phyloP scores from a whole-genome alignment of 2,329 filamentous ascomycete species.

The Cladophialophora exuberans region DNA sequence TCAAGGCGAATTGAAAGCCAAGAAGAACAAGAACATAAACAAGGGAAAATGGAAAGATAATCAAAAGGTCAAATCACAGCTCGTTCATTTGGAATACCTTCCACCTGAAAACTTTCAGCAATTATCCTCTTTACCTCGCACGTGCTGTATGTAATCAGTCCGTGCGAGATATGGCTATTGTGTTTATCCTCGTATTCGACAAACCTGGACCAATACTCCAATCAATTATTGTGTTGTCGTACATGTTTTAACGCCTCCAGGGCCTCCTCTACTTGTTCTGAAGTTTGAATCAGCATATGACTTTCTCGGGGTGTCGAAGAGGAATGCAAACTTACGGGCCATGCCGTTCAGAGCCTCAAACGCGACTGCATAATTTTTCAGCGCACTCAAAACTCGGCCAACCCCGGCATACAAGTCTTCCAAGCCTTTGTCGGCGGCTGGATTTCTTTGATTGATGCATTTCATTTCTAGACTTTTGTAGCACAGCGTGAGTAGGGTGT shows the following conservation, averaged over 20 bases:
- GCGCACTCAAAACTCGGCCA: slow-evolving; percentile 5
- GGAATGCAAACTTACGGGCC: slow-evolving; percentile 4
- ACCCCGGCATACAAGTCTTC: slow-evolving; percentile 16
- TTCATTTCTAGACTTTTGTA: slow-evolving; percentile 11
- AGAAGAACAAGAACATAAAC: too few species aligned
- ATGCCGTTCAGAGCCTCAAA: slow-evolving; percentile 19
- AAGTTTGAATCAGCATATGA: neutral
- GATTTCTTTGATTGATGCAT: neutral
- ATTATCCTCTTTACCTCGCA: too few species aligned
- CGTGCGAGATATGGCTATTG: too few species aligned
- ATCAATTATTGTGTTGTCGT: neutral
- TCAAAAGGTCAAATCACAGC: too few species aligned
- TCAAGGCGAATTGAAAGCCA: too few species aligned
- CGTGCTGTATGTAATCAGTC: too few species aligned
- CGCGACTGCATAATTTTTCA: slow-evolving; percentile 16
- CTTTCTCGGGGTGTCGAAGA: neutral
- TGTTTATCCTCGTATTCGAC: too few species aligned
- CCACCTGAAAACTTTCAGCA: too few species aligned
- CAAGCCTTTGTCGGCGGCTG: slow-evolving; percentile 8
- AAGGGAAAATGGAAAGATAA: too few species aligned
- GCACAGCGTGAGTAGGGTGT: slow-evolving; percentile 18
- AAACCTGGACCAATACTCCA: neutral
- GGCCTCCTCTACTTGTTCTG: slow-evolving; percentile 13
- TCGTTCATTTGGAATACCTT: too few species aligned
- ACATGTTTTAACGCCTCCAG: slow-evolving; percentile 8